Evolutionary conservation across 345 rosid genomes (phyloP).

Genomic region (Lepidium africanum): DNA sequence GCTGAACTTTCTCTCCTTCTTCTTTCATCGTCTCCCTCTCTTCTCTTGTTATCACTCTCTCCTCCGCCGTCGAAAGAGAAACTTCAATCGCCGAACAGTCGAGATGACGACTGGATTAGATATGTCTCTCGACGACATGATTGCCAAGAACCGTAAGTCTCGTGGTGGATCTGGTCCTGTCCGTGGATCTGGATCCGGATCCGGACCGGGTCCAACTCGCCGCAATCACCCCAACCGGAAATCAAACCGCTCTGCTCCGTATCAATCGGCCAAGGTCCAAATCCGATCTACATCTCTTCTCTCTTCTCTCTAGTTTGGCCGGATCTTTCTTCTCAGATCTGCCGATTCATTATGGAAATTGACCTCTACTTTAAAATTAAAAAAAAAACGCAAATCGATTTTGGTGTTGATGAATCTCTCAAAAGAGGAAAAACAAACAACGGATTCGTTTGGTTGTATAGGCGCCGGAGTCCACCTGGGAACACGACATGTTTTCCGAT

Average conservation of each 20-base stretch:
- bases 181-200: slow-evolving; percentile 47
- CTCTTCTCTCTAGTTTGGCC: slow-evolving; percentile 10
- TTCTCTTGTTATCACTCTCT: not conserved
- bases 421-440: slow-evolving; percentile 12
- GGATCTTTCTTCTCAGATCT: slow-evolving; percentile 22
- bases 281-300: slow-evolving; percentile 12
- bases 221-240: slow-evolving; percentile 53
- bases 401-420: slow-evolving; percentile 23
- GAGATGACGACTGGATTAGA: slow-evolving; percentile 82
- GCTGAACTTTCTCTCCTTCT: not conserved
- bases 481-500: slow-evolving; percentile 71
- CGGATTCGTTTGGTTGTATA: slow-evolving; percentile 37
- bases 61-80: slow-evolving; percentile 5
- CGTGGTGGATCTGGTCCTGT: slow-evolving; percentile 31
- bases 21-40: not conserved
- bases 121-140: slow-evolving; percentile 95
- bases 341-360: slow-evolving; percentile 5
- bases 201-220: slow-evolving; percentile 68
- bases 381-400: slow-evolving; percentile 8
- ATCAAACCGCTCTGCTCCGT: slow-evolving; percentile 60
- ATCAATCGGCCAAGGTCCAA: slow-evolving; percentile 41
- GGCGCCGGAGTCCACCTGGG: slow-evolving; percentile 93
- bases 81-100: not conserved
- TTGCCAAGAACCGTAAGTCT: slow-evolving; percentile 70
- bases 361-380: not conserved